Base-by-base conservation (phyloP, 2,329 filamentous ascomycete species). In the Fusarium sp. region DNA sequence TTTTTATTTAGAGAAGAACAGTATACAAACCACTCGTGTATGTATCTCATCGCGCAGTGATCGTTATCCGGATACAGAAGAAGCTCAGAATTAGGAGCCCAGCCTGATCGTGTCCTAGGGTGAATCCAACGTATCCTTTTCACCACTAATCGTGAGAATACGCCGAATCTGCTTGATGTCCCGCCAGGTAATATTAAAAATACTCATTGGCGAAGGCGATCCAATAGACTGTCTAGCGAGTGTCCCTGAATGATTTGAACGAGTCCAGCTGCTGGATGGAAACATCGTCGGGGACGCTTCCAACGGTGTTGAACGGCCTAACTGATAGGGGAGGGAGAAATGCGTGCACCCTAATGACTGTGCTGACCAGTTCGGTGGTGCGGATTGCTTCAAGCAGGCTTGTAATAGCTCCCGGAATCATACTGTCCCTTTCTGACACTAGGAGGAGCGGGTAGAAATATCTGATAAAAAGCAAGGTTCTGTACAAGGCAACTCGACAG, bases 1-100 rank as follows among this genome's bases (percentile, higher is more conserved):
- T 35, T 35, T 32, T 35, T 35, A 15, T 35, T 35, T 3, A 35
- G 6, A 35, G 6, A 8, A 35, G 32, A 20, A 51, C 12, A 0
- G 2, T 11, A 4, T 35, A 6, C 4, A 0, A 20, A 17, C 4
- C 17, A 24, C 12, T 24, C 3, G 2, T 0, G 17, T 20, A 14
- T 28, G 4, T 47, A 0, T 14, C 12, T 12, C 8, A 20, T 28
- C 8, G 6, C 15, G 15, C 22, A 10, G 10, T n/a, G 5, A 12
- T 18, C 2, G 6, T 24, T 0, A 8, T 51, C 4, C 1, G 8
- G 5, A 2, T 10, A 18, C 1, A 32, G 3, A 7, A 51, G 15
- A 51, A 18, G 28, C 4, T 14, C 11, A 18, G 11, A 24, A 2
- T 18, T 2, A 10, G 8, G 17, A 8, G 0, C 13, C 13, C 1